Conservation (phyloP, 1,284 basidiomycete species). For the Trichosporon sp. region DNA sequence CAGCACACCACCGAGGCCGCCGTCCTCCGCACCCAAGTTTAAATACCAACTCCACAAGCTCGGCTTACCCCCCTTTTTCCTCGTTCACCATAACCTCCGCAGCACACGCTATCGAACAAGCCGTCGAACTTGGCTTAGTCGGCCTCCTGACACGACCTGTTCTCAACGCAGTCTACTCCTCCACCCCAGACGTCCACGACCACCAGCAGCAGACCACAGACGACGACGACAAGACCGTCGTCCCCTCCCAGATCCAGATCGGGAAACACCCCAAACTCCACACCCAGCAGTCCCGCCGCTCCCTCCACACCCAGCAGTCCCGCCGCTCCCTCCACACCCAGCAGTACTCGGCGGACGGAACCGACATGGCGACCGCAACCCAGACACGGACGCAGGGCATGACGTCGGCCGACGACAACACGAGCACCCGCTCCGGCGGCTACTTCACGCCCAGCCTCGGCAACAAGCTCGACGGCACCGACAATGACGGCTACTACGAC, state of each 20-base stretch:
- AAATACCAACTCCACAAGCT: background rate
- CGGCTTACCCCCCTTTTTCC: background rate
- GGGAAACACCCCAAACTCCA: background rate
- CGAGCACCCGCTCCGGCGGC: background rate
- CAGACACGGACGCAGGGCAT: background rate
- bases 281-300: background rate
- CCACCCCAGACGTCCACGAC: constrained; percentile 11
- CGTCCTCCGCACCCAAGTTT: background rate
- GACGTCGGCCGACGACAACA: constrained; percentile 2
- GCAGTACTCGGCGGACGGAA: background rate
- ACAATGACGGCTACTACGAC: constrained; percentile 22
- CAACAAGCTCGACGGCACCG: constrained; percentile 10
- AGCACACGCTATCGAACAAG: constrained; percentile 25
- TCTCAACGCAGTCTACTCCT: constrained; percentile 42
- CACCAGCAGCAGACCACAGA: constrained; percentile 7
- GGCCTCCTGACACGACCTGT: constrained; percentile 46
- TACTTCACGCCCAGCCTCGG: constrained; percentile 6
- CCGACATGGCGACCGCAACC: constrained; percentile 1
- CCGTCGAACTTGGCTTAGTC: constrained; percentile 44
- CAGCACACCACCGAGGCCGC: background rate
- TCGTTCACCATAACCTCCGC: constrained; percentile 19
- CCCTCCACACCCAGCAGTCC: background rate
- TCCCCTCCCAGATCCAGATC: background rate
- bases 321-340: background rate
- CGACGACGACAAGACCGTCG: background rate